Percentiles rank a stretch among this genome's conserved stretches.
Evolutionary conservation across 2,329 filamentous ascomycete genomes (phyloP).

Genomic region (Exophiala sp.): DNA sequence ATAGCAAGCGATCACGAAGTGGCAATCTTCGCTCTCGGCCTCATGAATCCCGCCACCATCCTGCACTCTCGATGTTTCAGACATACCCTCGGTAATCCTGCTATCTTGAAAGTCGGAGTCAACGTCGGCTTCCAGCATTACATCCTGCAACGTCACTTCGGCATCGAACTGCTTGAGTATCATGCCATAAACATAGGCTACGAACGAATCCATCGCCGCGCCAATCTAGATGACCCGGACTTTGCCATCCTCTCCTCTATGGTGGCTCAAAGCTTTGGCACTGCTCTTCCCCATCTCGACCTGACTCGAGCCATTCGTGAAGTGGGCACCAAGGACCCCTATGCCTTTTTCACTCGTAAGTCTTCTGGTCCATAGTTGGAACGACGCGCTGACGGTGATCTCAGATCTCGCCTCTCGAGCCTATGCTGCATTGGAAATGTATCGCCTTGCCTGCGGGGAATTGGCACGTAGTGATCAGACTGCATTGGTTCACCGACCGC

Average conservation of each 20-base stretch:
- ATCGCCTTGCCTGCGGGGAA: background rate
- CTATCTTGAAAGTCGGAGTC: conserved; percentile 18
- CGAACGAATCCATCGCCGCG: background rate
- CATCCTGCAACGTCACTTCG: conserved; percentile 3
- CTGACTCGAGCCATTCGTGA: conserved; percentile 4
- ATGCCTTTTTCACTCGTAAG: conserved; percentile 14
- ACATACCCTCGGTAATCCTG: conserved; percentile 7
- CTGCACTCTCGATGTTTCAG: conserved; percentile 1
- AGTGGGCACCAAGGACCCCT: conserved; percentile 2
- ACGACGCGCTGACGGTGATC: background rate
- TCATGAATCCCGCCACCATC: conserved; percentile 2
- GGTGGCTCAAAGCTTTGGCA: conserved; percentile 4
- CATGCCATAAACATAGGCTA: background rate
- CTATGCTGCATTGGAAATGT: conserved; percentile 12
- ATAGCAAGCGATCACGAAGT: conserved; percentile 13
- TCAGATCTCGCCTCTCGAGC: conserved; percentile 17
- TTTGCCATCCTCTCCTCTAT: conserved; percentile 7
- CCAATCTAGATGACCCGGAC: background rate
- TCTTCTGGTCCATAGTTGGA: background rate
- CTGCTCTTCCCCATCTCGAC: conserved; percentile 3
- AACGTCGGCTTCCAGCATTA: conserved; percentile 9
- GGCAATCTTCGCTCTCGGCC: conserved; percentile 9
- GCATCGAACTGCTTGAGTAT: conserved; percentile 2
- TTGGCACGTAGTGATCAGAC: background rate
- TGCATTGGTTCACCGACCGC: background rate